These are phyloP conservation scores for Mycena maculata DNA, from an alignment of 768 basidiomycete species.

Conservation along the genomic window DNA sequence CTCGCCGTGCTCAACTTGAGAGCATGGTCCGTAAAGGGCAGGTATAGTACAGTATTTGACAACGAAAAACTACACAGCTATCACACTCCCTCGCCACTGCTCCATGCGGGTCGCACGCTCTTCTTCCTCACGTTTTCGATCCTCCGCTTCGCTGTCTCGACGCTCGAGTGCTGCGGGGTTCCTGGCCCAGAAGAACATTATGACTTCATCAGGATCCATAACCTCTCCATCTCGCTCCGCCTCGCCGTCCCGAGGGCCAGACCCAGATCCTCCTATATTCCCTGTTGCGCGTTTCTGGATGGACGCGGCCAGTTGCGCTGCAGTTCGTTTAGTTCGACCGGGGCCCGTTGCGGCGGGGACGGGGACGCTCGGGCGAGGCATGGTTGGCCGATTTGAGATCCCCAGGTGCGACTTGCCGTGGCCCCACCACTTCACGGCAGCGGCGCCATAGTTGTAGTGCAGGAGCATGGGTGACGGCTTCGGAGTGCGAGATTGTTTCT, in stretches of 20 bases:
- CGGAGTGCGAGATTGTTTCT: conserved; percentile 27
- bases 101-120: conserved; percentile 24
- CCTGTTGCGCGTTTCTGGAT: not conserved
- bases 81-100: conserved; percentile 19
- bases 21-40: too few relatives aligned
- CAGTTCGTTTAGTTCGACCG: conserved; percentile 16
- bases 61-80: conserved; percentile 14
- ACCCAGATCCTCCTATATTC: conserved; percentile 15
- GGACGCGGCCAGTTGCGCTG: conserved; percentile 2
- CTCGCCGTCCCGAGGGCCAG: not conserved
- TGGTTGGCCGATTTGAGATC: conserved; percentile 22
- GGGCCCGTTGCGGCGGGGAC: conserved; percentile 34
- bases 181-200: conserved; percentile 20
- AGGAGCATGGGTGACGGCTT: conserved; percentile 43
- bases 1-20: too few relatives aligned
- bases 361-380: conserved; percentile 37
- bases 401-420: conserved; percentile 17
- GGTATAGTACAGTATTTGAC: too few relatives aligned
- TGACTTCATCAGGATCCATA: conserved; percentile 23
- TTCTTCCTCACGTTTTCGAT: conserved; percentile 17
- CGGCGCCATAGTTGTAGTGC: conserved; percentile 46
- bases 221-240: conserved; percentile 18
- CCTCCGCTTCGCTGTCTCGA: conserved; percentile 18
- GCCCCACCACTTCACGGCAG: conserved; percentile 44
- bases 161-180: conserved; percentile 21